phyloP scores from a whole-genome alignment of 129 eudicot genomes.

The Chrysanthemum makinoi region DNA sequence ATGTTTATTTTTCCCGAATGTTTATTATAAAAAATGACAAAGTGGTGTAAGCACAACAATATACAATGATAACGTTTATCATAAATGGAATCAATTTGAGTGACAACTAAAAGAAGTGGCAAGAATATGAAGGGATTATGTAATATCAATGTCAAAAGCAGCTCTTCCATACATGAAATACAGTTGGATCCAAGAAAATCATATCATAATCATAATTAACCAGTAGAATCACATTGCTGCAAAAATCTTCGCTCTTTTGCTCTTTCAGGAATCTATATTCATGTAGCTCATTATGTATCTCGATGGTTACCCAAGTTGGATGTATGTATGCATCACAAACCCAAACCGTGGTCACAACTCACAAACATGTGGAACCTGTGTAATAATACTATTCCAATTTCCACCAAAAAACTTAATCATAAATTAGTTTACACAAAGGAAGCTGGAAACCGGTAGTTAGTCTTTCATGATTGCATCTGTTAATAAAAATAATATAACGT shows the following conservation, averaged over 20 bases:
- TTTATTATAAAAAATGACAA: background rate
- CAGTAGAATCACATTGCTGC: background rate
- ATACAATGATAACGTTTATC: background rate
- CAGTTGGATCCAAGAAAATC: conserved; percentile 1
- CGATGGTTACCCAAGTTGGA: conserved; percentile 1
- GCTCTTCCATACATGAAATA: background rate
- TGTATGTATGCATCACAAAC: conserved; percentile 3
- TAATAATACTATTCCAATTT: background rate
- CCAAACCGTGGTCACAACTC: conserved; percentile 12
- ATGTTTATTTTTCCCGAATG: background rate
- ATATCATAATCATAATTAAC: background rate
- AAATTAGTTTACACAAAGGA: conserved; percentile 25
- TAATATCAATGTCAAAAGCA: background rate
- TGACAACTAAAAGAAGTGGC: background rate
- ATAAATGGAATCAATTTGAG: no score
- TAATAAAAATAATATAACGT: background rate
- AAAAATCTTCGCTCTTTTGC: background rate
- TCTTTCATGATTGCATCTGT: conserved; percentile 13
- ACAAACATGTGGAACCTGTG: conserved; percentile 10
- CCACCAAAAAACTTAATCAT: conserved; percentile 16
- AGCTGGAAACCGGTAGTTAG: conserved; percentile 11
- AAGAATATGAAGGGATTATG: background rate
- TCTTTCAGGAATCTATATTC: background rate
- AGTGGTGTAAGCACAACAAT: background rate
- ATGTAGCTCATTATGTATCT: conserved; percentile 1